Evolutionary conservation across 768 basidiomycete genomes (phyloP), one percentile per base, ranked within the genome.

Genomic region (Solioccasus polychromus): DNA sequence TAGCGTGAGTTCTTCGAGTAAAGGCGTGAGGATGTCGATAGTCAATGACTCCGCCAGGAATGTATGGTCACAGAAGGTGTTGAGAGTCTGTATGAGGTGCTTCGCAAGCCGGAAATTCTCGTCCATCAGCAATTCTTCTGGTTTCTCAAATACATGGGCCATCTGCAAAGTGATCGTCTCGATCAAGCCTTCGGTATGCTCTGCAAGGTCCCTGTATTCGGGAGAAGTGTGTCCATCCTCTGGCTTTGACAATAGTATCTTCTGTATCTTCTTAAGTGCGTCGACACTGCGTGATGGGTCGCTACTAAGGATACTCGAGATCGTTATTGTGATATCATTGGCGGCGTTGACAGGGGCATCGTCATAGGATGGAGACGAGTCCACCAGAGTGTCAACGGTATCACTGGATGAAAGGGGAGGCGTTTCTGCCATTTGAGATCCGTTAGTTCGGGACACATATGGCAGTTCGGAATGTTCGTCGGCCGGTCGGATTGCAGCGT

Each of bases 61-160:
- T 6, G 82, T 68, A 62, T 94, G 91, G 59, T 97, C 93, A 58
- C 93, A 95, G 63, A 97, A 92, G 20, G 88, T 88, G 57, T 94
- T 93, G 23, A 97, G 78, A 0, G 94, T 94, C 66, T 97, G 94
- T 51, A 98, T 95, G 42, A 98, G 79, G 66, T 98, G 96, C 67
- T 99, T 99, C 37, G 94, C 92, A 8, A 99, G 74, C 31, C 96
- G 80, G 70, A 96, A 93, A 58, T 92, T 91, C 51, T 88, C 84
- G 15, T 85, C 82, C 12, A 79, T 70, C 19, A 81, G 66, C 30
- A 94, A 70, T 42, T 89, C 82, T 23, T 87, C 82, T 2, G 83
- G 83, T 37, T 80, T 78, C 41, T 92, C 89, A 61, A 97, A 98
- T 17, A 92, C 83, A 62, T 92, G 88, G 9, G 88, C 79, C 89